Percentiles rank a stretch among this genome's conserved stretches.
phyloP scores from a whole-genome alignment of 192 early-diverging fungal genomes.

The Linnemannia exigua region DNA sequence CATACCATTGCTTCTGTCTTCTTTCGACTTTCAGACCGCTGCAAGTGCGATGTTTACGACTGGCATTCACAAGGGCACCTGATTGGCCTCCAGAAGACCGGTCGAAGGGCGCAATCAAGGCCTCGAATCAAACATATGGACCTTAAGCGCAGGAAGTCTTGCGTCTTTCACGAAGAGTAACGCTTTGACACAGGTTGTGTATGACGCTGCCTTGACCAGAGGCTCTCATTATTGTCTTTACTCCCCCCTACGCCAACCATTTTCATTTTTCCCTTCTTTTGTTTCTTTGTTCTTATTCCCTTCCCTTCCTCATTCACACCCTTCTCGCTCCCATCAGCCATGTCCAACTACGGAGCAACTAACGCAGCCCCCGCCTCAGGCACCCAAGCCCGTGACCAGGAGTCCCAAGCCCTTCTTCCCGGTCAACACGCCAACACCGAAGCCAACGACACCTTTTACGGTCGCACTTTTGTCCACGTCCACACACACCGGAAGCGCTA shows the following conservation, averaged over 20 bases:
- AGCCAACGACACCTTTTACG: constrained; percentile 48
- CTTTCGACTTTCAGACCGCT: too few species aligned
- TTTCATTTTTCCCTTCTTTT: not conserved
- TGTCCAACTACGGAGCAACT: constrained; percentile 30
- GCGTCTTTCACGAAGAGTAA: not conserved
- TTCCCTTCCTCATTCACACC: not conserved
- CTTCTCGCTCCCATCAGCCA: not conserved
- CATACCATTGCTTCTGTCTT: too few species aligned
- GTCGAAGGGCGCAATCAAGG: not conserved
- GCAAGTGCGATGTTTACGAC: too few species aligned
- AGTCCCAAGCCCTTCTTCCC: constrained; percentile 25
- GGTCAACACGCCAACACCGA: constrained; percentile 11
- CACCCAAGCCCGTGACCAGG: constrained; percentile 9
- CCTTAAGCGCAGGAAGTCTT: not conserved
- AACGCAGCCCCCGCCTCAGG: not conserved
- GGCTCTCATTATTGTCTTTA: not conserved
- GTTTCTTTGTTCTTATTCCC: not conserved
- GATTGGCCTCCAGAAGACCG: too few species aligned
- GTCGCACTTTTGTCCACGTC: constrained; percentile 43
- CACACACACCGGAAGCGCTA: constrained; percentile 51
- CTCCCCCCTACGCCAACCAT: not conserved
- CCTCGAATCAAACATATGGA: not conserved
- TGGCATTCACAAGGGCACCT: too few species aligned
- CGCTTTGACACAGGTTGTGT: too few species aligned
- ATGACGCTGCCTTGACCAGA: not conserved